Evolutionary conservation across 179 eudicot genomes (phyloP).

Genomic region (Corrigiola litoralis): DNA sequence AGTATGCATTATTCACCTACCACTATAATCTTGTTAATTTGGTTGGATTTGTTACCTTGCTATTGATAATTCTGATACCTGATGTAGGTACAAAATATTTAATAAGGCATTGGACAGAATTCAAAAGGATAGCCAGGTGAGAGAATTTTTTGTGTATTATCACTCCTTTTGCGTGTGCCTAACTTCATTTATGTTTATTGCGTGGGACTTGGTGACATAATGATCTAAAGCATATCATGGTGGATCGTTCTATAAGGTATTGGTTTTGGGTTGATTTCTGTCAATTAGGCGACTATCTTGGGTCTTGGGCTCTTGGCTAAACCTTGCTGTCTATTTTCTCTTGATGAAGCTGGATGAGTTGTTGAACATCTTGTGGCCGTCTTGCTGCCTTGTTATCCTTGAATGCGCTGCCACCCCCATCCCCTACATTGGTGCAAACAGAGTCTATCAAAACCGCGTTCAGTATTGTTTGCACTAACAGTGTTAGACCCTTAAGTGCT

Average conservation of each 20-base stretch:
- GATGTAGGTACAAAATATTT: slow-evolving; percentile 68
- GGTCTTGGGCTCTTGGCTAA: background rate
- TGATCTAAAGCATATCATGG: background rate
- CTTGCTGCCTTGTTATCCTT: background rate
- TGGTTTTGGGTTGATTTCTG: background rate
- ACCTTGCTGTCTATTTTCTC: background rate
- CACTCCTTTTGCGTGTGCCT: background rate
- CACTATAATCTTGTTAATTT: slow-evolving; percentile 1
- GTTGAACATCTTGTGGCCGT: background rate
- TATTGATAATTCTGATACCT: background rate
- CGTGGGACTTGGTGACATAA: no score
- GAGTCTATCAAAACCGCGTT: no score
- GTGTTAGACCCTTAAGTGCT: no score
- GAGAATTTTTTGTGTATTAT: background rate
- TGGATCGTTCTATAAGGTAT: background rate
- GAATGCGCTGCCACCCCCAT: background rate
- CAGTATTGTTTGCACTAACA: no score
- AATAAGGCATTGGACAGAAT: slow-evolving; percentile 74
- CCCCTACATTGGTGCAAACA: background rate
- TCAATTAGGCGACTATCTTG: background rate
- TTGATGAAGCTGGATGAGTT: background rate
- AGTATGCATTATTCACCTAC: no score
- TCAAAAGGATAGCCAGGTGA: slow-evolving; percentile 76
- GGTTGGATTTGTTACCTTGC: background rate
- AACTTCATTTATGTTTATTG: no score